Evolutionary conservation across 345 rosid species (phyloP).

Genomic region (Bretschneidera sinensis): DNA sequence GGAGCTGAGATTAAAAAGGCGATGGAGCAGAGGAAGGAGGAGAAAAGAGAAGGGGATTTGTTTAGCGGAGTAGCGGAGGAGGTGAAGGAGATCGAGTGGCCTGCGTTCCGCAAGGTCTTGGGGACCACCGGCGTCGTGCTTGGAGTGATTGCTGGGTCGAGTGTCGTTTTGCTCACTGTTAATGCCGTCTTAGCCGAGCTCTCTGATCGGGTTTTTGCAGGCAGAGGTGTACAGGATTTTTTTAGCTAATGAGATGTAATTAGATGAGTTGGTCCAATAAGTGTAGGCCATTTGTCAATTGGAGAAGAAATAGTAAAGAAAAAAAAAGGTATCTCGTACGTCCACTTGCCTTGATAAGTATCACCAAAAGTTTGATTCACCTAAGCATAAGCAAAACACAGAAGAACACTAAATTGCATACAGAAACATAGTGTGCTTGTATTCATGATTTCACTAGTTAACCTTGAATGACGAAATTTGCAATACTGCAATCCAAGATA

Average conservation of each 20-base stretch:
- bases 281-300: no score
- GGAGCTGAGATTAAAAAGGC: slow-evolving; percentile 76
- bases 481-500: neutral
- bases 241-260: slow-evolving; percentile 30
- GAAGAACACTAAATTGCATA: no score
- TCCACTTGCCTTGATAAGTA: neutral
- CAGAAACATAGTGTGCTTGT: no score
- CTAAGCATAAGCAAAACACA: no score
- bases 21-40: slow-evolving; percentile 59
- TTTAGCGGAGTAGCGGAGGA: slow-evolving; percentile 80
- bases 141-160: slow-evolving; percentile 90
- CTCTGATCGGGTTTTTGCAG: slow-evolving; percentile 73
- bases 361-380: neutral
- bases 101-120: slow-evolving; percentile 71
- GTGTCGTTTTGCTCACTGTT: slow-evolving; percentile 78
- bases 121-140: slow-evolving; percentile 87
- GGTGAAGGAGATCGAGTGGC: slow-evolving; percentile 91
- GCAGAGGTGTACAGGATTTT: slow-evolving; percentile 85
- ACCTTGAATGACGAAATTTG: no score
- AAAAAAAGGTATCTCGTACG: neutral
- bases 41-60: slow-evolving; percentile 37
- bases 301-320: no score
- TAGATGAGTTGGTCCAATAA: no score
- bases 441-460: no score
- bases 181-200: slow-evolving; percentile 88